Base-by-base conservation (phyloP, 176 grass and related monocot species). In the Saccharum spontaneum region DNA sequence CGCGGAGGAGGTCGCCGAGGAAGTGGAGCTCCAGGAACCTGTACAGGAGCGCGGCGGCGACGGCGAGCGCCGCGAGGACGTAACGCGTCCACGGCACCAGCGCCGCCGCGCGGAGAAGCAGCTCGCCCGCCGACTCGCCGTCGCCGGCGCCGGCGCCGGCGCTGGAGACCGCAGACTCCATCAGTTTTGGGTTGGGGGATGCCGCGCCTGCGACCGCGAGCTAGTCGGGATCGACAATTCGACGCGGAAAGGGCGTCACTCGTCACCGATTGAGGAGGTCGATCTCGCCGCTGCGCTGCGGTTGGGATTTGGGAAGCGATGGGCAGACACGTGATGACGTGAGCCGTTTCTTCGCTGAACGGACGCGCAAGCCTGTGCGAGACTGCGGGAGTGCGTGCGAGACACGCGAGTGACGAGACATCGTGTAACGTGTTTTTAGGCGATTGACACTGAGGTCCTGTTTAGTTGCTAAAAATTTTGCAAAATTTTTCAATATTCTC, bases 21-120 rank as follows among this genome's bases (percentile, higher is more conserved):
- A 95, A 3, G 86, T 98, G 95, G 12, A 90, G 57, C 88, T 98
- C 95, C 17, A 98, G 91, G 89, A 98, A 98, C 44, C 89, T 85
- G 92, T 93, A 95, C 30, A 93, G 87, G 22, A 91, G 84, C 31
- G 69, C 80, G 48, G 74, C 1, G 15, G 90, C 75, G 69, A 95
- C 22, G 46, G 80, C 26, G 79, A 93, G 55, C 17, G 71, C 80
- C 16, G 93, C 89, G 12, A 86, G 44, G 67, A 83, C 82, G 83
- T 93, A 98, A 77, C 80, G 83, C 64, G 81, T 52, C 15, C 46
- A 45, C 24, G 95, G 89, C 82, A 93, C 88, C 23, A 72, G 37
- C 49, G 55, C 65, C 76, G 87, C 91, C 37, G 89, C 93, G 4
- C 78, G 93, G 44, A 95, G 82, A 11, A 98, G 57, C 60, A 93